Evolutionary conservation across 306 rosid genomes (phyloP).

Genomic region (Myrica gale): DNA sequence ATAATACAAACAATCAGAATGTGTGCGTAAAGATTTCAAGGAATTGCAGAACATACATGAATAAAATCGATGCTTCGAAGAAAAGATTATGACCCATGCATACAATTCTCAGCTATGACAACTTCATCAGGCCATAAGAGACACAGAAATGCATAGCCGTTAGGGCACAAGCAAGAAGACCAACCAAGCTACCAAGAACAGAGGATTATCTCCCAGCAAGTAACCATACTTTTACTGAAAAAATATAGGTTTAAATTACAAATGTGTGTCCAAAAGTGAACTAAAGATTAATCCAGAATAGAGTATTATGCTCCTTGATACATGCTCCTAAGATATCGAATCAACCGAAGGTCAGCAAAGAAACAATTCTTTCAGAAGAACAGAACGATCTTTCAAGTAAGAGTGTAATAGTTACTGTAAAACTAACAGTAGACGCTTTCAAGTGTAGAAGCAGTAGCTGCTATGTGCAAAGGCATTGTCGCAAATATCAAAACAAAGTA

Average conservation of each 20-base stretch:
- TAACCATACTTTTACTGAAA: not conserved
- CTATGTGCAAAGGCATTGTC: not conserved
- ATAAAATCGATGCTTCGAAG: not conserved
- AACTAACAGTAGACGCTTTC: not conserved
- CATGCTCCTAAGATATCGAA: not conserved
- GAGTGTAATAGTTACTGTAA: not conserved
- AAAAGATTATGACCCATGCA: not conserved
- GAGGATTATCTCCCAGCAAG: not conserved
- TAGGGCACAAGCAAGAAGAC: not conserved
- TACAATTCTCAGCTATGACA: not conserved
- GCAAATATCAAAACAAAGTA: not conserved
- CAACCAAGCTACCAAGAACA: not conserved
- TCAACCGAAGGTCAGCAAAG: not conserved
- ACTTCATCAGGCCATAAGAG: not conserved
- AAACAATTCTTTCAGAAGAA: not conserved
- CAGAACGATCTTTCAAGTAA: not conserved
- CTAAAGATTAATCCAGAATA: not conserved
- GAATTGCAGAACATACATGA: not conserved
- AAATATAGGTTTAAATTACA: not conserved
- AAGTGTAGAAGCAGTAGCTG: not conserved
- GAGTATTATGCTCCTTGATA: not conserved
- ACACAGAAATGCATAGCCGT: not conserved
- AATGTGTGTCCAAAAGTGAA: no score
- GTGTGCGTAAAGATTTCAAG: not conserved
- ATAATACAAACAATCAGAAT: conserved; percentile 15